Conservation (phyloP, 805 yeast species). For the Blastobotrys chiropterorum region DNA sequence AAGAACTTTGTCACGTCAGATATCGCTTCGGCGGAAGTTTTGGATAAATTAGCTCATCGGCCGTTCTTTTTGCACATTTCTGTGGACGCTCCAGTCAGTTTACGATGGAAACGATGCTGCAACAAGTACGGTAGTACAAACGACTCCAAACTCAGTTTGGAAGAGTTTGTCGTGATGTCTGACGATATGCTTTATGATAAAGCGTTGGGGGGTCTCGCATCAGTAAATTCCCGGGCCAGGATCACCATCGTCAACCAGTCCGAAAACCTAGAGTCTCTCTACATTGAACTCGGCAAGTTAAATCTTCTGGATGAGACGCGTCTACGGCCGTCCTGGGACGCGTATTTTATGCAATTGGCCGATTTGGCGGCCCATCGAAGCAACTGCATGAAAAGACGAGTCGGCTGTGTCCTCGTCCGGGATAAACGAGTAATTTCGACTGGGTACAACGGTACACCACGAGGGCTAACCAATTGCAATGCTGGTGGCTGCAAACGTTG, state of each 20-base stretch:
- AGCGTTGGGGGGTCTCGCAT: conserved; percentile 30
- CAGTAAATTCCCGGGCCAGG: conserved; percentile 43
- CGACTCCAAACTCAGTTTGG: conserved; percentile 19
- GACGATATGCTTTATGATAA: conserved; percentile 30
- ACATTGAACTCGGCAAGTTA: conserved; percentile 35
- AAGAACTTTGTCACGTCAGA: conserved; percentile 53
- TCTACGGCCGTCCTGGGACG: conserved; percentile 91
- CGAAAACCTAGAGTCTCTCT: conserved; percentile 33
- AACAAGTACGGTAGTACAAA: not conserved
- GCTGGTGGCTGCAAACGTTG: conserved; percentile 95
- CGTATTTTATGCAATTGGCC: conserved; percentile 90
- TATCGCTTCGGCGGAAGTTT: conserved; percentile 37
- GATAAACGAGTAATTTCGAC: conserved; percentile 87
- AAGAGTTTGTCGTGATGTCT: conserved; percentile 33
- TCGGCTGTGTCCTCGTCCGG: conserved; percentile 90
- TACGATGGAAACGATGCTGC: conserved; percentile 14
- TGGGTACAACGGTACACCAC: conserved; percentile 97
- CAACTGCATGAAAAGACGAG: conserved; percentile 95
- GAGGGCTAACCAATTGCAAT: conserved; percentile 80
- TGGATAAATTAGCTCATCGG: conserved; percentile 49
- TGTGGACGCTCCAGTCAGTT: conserved; percentile 59
- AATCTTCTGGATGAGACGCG: conserved; percentile 49
- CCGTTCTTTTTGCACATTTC: conserved; percentile 82
- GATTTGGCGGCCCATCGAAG: conserved; percentile 88
- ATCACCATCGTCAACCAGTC: conserved; percentile 53